Conservation (phyloP, 2,329 filamentous ascomycete species). For the Cordyceps cicadae region DNA sequence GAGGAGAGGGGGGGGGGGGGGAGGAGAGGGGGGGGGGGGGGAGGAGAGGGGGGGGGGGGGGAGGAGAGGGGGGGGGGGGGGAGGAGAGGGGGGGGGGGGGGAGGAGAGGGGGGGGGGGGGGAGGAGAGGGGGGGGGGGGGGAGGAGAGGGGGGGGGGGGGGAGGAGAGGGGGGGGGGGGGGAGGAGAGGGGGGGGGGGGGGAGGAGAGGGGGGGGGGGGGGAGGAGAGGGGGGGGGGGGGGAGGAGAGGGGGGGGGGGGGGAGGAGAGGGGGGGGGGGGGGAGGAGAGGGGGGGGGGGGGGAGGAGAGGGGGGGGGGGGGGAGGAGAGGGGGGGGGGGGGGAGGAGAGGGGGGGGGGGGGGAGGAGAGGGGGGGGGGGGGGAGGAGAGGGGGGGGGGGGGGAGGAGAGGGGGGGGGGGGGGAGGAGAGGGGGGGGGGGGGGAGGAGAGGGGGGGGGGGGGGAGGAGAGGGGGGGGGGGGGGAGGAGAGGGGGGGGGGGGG, state of each 20-base stretch:
- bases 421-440: neutral
- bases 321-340: neutral
- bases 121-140: neutral
- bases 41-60: neutral
- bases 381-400: neutral
- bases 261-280: neutral
- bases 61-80: neutral
- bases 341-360: neutral
- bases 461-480: neutral
- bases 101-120: neutral
- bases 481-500: neutral
- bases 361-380: neutral
- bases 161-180: neutral
- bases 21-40: neutral
- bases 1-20: neutral
- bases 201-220: neutral
- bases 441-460: neutral
- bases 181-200: neutral
- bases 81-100: neutral
- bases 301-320: neutral
- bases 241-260: neutral
- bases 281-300: neutral
- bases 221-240: neutral
- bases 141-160: neutral
- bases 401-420: neutral